phyloP scores from a whole-genome alignment of 441 rosid genomes.

The Brassica balearica region DNA sequence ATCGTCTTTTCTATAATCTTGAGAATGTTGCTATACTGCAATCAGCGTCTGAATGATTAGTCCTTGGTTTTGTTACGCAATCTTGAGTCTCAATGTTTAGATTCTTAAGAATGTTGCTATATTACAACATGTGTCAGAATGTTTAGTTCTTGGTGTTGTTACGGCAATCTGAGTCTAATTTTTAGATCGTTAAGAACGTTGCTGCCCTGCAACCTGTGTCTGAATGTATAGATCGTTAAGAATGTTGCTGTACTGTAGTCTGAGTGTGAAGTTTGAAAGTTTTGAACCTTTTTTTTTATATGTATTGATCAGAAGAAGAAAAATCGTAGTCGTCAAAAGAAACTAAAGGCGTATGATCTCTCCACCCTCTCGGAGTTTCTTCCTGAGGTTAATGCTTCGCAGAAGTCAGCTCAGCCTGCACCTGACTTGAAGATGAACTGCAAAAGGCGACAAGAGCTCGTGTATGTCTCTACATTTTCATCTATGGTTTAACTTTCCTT shows the following conservation, averaged over 20 bases:
- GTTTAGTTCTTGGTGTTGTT: not conserved
- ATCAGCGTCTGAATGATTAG: not conserved
- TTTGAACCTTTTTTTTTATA: not conserved
- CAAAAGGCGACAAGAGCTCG: conserved; percentile 67
- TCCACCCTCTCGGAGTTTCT: conserved; percentile 74
- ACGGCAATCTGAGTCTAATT: not conserved
- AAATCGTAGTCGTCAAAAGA: conserved; percentile 64
- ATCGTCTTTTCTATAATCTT: not conserved
- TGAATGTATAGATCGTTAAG: not conserved
- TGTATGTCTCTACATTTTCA: conserved; percentile 48
- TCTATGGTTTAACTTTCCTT: not conserved
- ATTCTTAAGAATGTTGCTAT: not conserved
- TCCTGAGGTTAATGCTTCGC: conserved; percentile 59
- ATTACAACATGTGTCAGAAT: not conserved
- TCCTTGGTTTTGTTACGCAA: not conserved
- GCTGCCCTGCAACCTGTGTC: not conserved
- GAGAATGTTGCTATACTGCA: conserved; percentile 10
- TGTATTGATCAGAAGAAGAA: conserved; percentile 58
- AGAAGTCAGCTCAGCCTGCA: conserved; percentile 46
- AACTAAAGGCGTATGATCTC: conserved; percentile 74
- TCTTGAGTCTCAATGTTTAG: not conserved
- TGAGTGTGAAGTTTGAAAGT: conserved; percentile 5
- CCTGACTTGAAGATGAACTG: conserved; percentile 67
- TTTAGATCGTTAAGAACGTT: not conserved
- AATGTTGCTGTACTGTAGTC: not conserved